Evolutionary conservation across 2,329 filamentous ascomycete genomes (phyloP).

Genomic region (Fusarium papillatum): DNA sequence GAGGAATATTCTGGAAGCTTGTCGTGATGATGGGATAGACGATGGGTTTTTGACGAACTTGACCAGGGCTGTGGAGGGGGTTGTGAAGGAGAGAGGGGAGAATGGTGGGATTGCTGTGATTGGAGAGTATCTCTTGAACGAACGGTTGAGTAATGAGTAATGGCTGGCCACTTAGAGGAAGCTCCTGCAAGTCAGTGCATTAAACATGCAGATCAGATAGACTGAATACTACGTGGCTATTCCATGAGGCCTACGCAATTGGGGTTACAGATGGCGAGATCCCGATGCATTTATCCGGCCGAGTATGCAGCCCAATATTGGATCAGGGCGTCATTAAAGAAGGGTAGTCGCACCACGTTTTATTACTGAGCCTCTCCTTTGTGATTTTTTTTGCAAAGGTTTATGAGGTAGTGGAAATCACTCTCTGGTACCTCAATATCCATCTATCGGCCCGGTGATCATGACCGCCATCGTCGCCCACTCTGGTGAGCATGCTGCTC

Average conservation of each 20-base stretch:
- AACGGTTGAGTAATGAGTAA: neutral
- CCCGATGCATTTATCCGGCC: conserved; percentile 1
- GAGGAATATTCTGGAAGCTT: neutral
- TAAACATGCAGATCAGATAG: neutral
- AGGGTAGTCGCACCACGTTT: neutral
- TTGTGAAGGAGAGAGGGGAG: neutral
- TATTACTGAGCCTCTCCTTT: neutral
- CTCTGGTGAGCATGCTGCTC: neutral
- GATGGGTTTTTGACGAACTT: neutral
- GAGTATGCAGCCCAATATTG: neutral
- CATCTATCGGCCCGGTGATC: too few species aligned
- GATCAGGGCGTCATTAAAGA: neutral
- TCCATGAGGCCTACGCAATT: neutral
- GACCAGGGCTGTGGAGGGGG: neutral
- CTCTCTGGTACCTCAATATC: too few species aligned
- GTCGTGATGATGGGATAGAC: neutral
- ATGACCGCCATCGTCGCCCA: too few species aligned
- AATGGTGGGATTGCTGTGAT: neutral
- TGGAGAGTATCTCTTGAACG: neutral
- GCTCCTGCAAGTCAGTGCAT: neutral
- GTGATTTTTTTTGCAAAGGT: too few species aligned
- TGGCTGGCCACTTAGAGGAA: neutral
- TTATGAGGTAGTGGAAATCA: too few species aligned
- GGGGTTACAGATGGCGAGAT: neutral
- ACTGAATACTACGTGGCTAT: neutral